These are phyloP conservation scores for Glebionis coronaria DNA, from an alignment of 129 eudicot genomes.

Conservation along the genomic window DNA sequence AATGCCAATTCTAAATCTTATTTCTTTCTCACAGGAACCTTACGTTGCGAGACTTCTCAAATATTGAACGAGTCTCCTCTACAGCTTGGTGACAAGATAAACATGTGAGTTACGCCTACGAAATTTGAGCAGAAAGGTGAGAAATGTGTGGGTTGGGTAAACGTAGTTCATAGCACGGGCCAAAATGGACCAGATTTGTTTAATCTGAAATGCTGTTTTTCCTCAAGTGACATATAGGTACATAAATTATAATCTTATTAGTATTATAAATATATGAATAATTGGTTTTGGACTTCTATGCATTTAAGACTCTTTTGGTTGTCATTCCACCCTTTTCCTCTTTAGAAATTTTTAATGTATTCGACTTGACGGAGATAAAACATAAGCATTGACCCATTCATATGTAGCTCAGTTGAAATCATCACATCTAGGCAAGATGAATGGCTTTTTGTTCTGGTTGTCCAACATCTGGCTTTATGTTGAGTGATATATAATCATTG, in stretches of 20 bases:
- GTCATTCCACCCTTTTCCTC: background rate
- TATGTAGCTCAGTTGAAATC: conserved; percentile 12
- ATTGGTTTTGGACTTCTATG: conserved; percentile 13
- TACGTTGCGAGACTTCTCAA: conserved; percentile 87
- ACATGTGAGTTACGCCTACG: conserved; percentile 79
- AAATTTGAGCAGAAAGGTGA: conserved; percentile 98
- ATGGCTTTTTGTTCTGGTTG: conserved; percentile 5
- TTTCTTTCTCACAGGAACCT: conserved; percentile 57
- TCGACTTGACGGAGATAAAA: conserved; percentile 14
- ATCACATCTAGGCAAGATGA: conserved; percentile 8
- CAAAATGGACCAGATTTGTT: background rate
- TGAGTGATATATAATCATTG: conserved; percentile 3
- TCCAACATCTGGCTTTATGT: background rate
- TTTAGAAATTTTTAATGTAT: background rate
- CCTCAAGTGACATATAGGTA: no score
- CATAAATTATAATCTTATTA: no score
- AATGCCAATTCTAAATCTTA: background rate
- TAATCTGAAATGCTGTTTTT: background rate
- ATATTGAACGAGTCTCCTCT: conserved; percentile 87
- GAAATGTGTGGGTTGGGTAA: conserved; percentile 1
- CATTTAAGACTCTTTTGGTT: background rate
- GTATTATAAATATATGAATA: conserved; percentile 8
- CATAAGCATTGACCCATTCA: conserved; percentile 8
- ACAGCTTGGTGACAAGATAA: conserved; percentile 66
- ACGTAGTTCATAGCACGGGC: background rate